Base-by-base conservation (phyloP, 345 rosid genomes). In the Rhodomyrtus tomentosa region DNA sequence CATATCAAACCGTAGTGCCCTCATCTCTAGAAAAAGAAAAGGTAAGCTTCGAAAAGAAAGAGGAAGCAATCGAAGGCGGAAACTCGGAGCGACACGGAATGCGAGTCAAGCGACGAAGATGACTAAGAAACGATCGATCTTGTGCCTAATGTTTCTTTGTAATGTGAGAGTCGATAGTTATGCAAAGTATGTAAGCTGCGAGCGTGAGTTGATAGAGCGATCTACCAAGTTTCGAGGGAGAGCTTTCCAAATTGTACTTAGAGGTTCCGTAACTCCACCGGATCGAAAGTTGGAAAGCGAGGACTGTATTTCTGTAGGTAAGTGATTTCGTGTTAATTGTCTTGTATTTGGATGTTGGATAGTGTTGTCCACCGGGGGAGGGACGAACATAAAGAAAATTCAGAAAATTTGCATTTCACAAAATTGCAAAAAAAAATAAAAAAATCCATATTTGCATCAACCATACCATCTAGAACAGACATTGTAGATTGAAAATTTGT, bases 401-500 rank as follows among this genome's bases (percentile, higher is more conserved):
- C 6, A 62, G 16, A 32, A 16, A 3, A 8, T 7, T 40, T 40
- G 4, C 4, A 40, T 40, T 40, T 40, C 5, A n/a, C n/a, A 27
- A 62, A 29, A 6, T 0, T 15, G 15, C 1, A 29, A 32, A 14
- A 62, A 27, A 62, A 62, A 62, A 62, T 32, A 62, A 32, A 62
- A 62, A 5, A 2, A 0, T 32, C 6, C 9, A 18, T 0, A 1
- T 62, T 7, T 32, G 4, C 6, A 0, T 62, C 5, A 5, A 0
- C 3, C 42, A 3, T 62, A 5, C 0, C 10, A 32, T 0, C 11
- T 32, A 21, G 3, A 0, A 62, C 16, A 3, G 10, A 1, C 2
- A 12, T 0, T 10, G 20, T 1, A 16, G 2, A 16, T 8, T 32
- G 3, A 16, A 2, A 16, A 62, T 16, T 59, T 29, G 1, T 7